These are phyloP conservation scores for Actinomucor elegans DNA, from an alignment of 371 early-diverging fungal species.

Conservation along the genomic window DNA sequence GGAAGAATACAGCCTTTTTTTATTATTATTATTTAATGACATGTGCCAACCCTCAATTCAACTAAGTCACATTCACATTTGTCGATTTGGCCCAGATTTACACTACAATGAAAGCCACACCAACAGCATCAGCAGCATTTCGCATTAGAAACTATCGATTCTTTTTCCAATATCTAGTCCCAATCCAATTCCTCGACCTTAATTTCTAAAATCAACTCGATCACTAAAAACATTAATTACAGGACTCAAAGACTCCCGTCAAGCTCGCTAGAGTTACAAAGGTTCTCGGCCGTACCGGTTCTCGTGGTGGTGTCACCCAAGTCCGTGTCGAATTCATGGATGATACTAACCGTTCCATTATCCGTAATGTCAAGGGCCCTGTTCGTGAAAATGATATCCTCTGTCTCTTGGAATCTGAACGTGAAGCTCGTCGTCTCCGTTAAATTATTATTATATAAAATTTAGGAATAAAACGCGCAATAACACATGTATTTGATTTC, in stretches of 20 bases:
- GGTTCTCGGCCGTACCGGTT: constrained; percentile 98
- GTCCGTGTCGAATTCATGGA: constrained; percentile 98
- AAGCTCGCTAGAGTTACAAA: constrained; percentile 95
- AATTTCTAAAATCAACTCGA: background rate
- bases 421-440: constrained; percentile 98
- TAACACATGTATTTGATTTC: no score
- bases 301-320: constrained; percentile 98
- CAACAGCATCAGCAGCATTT: background rate
- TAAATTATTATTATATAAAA: no score
- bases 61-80: no score
- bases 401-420: constrained; percentile 97
- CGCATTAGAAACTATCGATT: background rate
- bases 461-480: no score
- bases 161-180: background rate
- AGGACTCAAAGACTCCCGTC: constrained; percentile 59
- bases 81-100: background rate
- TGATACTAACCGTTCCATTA: constrained; percentile 93
- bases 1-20: background rate
- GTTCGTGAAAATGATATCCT: constrained; percentile 96
- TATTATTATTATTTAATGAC: no score
- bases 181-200: background rate
- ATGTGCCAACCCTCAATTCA: no score
- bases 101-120: background rate
- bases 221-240: background rate
- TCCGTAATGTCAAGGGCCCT: constrained; percentile 99